Percentiles rank a stretch among this genome's conserved stretches.
These are phyloP conservation scores for Phylloporus sp. DNA, from an alignment of 768 basidiomycete genomes.

Conservation along the genomic window DNA sequence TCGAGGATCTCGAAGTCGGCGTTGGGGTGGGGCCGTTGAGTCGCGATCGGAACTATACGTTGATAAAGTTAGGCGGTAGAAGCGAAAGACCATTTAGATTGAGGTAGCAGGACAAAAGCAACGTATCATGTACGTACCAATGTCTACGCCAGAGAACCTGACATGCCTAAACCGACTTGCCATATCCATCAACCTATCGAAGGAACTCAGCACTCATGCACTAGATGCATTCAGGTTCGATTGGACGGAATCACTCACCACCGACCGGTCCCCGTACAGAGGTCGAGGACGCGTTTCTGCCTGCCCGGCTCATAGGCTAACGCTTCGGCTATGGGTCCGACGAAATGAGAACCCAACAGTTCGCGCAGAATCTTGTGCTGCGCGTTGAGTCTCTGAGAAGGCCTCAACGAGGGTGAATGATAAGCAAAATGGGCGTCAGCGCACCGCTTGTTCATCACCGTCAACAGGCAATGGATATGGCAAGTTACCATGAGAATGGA, in stretches of 20 bases:
- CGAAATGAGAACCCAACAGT: constrained; percentile 52
- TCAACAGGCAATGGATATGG: constrained; percentile 76
- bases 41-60: constrained; percentile 62
- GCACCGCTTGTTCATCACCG: constrained; percentile 60
- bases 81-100: constrained; percentile 10
- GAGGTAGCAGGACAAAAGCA: constrained; percentile 8
- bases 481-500: constrained; percentile 56
- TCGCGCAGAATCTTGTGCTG: constrained; percentile 46
- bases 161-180: constrained; percentile 59
- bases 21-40: constrained; percentile 54
- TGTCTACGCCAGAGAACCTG: constrained; percentile 66
- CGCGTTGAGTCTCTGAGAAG: constrained; percentile 46
- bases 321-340: constrained; percentile 54
- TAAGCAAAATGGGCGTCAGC: constrained; percentile 14
- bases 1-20: constrained; percentile 66
- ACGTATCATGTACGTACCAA: constrained; percentile 46
- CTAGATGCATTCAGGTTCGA: constrained; percentile 18
- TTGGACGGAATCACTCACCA: constrained; percentile 46
- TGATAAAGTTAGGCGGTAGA: constrained; percentile 4
- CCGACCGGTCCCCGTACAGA: constrained; percentile 71
- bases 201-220: constrained; percentile 7
- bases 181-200: constrained; percentile 69
- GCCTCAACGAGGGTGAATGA: not conserved
- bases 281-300: constrained; percentile 56
- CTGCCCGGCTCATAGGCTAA: constrained; percentile 39